Conservation (phyloP, 352 stramenopile genomes). For the Phytophthora sp. region DNA sequence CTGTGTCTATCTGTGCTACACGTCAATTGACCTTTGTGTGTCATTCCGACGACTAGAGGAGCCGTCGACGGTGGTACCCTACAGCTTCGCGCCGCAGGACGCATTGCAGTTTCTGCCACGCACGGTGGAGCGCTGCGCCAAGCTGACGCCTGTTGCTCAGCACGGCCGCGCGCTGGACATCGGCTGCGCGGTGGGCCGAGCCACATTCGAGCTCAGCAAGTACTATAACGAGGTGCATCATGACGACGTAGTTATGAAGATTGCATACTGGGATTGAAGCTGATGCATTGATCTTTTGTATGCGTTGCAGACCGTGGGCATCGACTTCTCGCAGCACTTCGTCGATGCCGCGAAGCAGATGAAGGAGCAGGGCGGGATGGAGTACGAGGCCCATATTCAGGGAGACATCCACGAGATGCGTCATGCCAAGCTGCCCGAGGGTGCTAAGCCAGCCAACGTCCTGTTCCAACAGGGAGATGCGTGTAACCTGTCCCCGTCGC, state of each 20-base stretch:
- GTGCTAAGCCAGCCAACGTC: conserved; percentile 63
- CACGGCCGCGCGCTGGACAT: conserved; percentile 92
- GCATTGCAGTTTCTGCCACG: conserved; percentile 88
- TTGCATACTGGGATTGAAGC: not conserved
- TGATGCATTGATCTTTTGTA: conserved; percentile 6
- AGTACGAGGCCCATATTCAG: conserved; percentile 90
- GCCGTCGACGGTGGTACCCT: conserved; percentile 69
- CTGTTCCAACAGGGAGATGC: conserved; percentile 95
- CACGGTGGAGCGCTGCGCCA: conserved; percentile 76
- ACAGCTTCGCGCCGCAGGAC: conserved; percentile 74
- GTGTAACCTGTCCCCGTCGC: conserved; percentile 79
- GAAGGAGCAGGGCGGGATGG: conserved; percentile 77
- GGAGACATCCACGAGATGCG: conserved; percentile 77
- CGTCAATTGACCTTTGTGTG: not conserved
- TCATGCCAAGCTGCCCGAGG: conserved; percentile 67
- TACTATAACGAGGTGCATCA: conserved; percentile 86
- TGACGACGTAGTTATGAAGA: not conserved
- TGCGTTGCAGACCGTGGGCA: conserved; percentile 76
- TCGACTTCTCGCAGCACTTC: conserved; percentile 95
- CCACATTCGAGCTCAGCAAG: conserved; percentile 94
- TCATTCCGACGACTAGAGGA: conserved; percentile 44
- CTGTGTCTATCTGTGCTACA: not conserved
- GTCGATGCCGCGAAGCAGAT: conserved; percentile 87
- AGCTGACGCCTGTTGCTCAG: conserved; percentile 52
- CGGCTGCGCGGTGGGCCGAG: conserved; percentile 94